Evolutionary conservation across 2,329 filamentous ascomycete genomes (phyloP).

Genomic region (Alternaria ethzedia): DNA sequence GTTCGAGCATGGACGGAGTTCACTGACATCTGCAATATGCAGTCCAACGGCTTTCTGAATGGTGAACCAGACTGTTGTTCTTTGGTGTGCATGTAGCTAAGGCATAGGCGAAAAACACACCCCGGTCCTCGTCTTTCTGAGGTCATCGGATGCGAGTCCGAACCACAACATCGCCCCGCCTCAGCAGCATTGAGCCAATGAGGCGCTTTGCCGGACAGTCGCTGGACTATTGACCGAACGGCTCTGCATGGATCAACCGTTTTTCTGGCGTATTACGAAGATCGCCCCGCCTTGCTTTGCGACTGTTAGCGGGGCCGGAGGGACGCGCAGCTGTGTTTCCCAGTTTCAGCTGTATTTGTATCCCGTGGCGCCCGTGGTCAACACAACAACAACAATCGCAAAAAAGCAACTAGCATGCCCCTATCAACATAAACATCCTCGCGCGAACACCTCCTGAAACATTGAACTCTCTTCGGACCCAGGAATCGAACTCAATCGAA

Average conservation of each 20-base stretch:
- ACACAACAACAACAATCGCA: constrained; percentile 10
- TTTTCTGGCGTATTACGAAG: constrained; percentile 6
- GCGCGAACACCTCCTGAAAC: background rate
- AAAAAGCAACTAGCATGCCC: constrained; percentile 8
- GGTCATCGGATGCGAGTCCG: constrained; percentile 1
- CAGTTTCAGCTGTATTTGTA: constrained; percentile 14
- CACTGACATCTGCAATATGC: background rate
- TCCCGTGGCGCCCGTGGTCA: constrained; percentile 1
- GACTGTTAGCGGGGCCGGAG: constrained; percentile 6
- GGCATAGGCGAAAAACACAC: background rate
- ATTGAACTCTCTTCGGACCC: background rate
- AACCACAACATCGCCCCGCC: background rate
- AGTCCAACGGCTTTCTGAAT: background rate
- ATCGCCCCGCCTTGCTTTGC: constrained; percentile 15
- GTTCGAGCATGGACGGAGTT: background rate
- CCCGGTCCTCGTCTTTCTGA: constrained; percentile 3
- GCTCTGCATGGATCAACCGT: constrained; percentile 16
- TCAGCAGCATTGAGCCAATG: background rate
- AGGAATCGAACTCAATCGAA: background rate
- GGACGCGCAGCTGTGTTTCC: constrained; percentile 2
- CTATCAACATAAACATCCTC: constrained; percentile 10
- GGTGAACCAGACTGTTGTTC: background rate
- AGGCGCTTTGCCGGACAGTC: background rate
- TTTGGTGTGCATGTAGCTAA: background rate
- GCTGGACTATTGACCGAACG: constrained; percentile 7